Percentiles rank a stretch among this genome's conserved stretches.
Evolutionary conservation across 371 early-diverging fungal species (phyloP).

Genomic region (Dinochytrium kinnereticum): DNA sequence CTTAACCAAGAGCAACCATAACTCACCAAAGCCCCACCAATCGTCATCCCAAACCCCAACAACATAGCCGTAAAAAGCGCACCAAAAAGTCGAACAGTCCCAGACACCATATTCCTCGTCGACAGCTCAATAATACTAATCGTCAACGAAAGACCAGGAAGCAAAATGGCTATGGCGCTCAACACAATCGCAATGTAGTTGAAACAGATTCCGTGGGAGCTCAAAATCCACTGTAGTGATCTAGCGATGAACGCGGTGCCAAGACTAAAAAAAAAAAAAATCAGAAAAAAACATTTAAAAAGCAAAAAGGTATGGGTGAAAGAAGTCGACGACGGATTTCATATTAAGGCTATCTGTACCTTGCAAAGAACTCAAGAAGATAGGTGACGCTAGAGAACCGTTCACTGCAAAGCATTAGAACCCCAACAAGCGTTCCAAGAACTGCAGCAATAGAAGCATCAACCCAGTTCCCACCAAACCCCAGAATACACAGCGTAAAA

Average conservation of each 20-base stretch:
- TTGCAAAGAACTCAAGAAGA: conserved; percentile 46
- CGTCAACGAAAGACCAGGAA: conserved; percentile 56
- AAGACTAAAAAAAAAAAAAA: conserved; percentile 52
- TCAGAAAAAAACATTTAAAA: not conserved
- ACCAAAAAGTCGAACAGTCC: conserved; percentile 79
- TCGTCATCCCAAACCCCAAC: conserved; percentile 68
- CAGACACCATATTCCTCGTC: conserved; percentile 80
- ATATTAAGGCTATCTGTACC: not conserved
- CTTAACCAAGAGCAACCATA: not conserved
- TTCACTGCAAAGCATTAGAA: conserved; percentile 32
- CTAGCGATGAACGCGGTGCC: conserved; percentile 23
- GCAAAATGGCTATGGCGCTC: conserved; percentile 25
- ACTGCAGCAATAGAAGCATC: conserved; percentile 40
- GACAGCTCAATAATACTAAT: conserved; percentile 79
- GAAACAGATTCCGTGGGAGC: conserved; percentile 10
- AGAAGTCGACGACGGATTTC: not conserved
- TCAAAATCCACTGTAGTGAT: conserved; percentile 17
- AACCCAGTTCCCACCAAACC: conserved; percentile 42
- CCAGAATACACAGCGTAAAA: conserved; percentile 34
- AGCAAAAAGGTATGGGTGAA: not conserved
- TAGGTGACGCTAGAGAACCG: conserved; percentile 32
- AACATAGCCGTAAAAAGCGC: conserved; percentile 74
- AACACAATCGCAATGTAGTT: conserved; percentile 24
- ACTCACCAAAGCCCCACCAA: conserved; percentile 59
- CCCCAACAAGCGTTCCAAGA: conserved; percentile 38